Base-by-base conservation (phyloP, 352 stramenopile genomes). In the Plasmopara halstedii region DNA sequence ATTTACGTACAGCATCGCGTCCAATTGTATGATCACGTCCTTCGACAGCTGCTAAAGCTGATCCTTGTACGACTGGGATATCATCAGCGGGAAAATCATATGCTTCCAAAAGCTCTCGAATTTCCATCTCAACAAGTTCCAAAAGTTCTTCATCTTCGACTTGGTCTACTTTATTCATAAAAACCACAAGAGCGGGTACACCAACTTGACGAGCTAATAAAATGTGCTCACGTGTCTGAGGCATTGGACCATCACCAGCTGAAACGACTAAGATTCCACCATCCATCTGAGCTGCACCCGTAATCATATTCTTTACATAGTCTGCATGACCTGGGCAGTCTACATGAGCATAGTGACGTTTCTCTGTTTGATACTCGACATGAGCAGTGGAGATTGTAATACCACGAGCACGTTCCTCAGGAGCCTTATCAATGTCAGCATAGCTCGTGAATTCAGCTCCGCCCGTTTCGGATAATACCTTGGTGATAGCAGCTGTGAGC, bases 291-390 rank as follows among this genome's bases (percentile, higher is more conserved):
- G 94, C 92, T 7, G 95, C 92, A 21, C 94, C 94, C 4, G 95
- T 98, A 69, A 98, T 98, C 94, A 98, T 98, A 67, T 98, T 98
- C 75, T 98, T 98, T 3, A 67, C 53, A 47, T 62, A 67, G 19
- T 67, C 58, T 10, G 53, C 53, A 43, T 98, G 95, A 29, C 95
- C 95, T 10, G 89, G 90, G 65, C 92, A 98, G 76, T 98, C 95
- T 37, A 98, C 95, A 72, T 98, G 94, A 11, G 94, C 94, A 40
- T 62, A 67, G 53, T 62, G 53, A 29, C 53, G 53, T 19, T 58
- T 67, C 3, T 11, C 13, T 22, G 58, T 62, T 25, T 67, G 47
- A 39, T 62, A 67, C 47, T 67, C 53, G 4, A 62, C 52, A 14
- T 62, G 58, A 20, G 58, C 53, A 18, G 53, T 67, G 19, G 52